Evolutionary conservation across 108 stramenopile genomes (phyloP).

Genomic region (Skeletonema tropicum): DNA sequence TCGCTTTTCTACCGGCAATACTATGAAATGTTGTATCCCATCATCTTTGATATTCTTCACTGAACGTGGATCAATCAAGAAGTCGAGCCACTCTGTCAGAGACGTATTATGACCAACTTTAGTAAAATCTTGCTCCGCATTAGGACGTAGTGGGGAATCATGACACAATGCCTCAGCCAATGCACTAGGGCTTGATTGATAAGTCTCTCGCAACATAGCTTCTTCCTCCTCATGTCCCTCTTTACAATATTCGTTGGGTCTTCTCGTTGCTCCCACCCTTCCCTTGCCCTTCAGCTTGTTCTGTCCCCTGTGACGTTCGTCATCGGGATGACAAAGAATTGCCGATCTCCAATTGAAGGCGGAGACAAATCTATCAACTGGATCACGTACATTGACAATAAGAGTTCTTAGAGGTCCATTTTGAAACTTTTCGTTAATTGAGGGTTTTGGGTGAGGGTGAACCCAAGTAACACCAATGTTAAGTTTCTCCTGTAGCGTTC

Average conservation of each 20-base stretch:
- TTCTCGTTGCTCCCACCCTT: neutral
- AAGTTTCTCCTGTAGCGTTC: neutral
- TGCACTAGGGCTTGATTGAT: conserved; percentile 14
- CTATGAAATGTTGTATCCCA: conserved; percentile 16
- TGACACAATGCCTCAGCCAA: conserved; percentile 26
- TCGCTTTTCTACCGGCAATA: conserved; percentile 10
- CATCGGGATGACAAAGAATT: conserved; percentile 14
- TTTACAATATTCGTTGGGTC: conserved; percentile 6
- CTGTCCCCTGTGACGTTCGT: conserved; percentile 2
- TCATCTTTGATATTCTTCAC: neutral
- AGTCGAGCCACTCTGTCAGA: conserved; percentile 31
- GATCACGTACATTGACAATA: conserved; percentile 61
- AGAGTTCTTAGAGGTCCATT: conserved; percentile 17
- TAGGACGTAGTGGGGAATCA: neutral
- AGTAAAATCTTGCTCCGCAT: neutral
- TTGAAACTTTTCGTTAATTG: neutral
- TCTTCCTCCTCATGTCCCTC: neutral
- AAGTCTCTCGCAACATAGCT: conserved; percentile 12
- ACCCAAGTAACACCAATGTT: neutral
- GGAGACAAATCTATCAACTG: conserved; percentile 59
- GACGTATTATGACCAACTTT: conserved; percentile 9
- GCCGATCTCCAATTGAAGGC: conserved; percentile 42
- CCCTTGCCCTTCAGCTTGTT: neutral
- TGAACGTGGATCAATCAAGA: conserved; percentile 9
- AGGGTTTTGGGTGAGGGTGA: conserved; percentile 4